A percentile compares a stretch with the other conserved stretches of the same genome.
Conservation (phyloP, 495 filamentous ascomycete genomes). For the Thozetella sp. region DNA sequence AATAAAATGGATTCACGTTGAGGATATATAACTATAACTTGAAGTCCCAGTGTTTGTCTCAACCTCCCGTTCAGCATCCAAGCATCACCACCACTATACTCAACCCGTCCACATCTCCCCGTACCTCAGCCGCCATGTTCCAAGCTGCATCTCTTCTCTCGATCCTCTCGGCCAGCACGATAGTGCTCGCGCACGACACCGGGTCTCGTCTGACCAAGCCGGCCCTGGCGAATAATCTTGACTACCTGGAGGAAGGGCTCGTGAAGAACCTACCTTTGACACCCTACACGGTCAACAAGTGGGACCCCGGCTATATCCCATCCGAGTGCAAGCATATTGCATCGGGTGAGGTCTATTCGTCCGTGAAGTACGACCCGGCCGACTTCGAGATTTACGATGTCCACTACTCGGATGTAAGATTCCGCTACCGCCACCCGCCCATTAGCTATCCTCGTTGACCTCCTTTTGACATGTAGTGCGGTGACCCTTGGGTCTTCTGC, state of each 20-base stretch:
- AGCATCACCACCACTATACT: too few species aligned
- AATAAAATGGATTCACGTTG: too few species aligned
- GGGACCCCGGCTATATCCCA: neutral
- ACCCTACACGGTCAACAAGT: neutral
- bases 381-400: neutral
- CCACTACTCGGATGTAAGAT: neutral
- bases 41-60: too few species aligned
- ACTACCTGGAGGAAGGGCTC: neutral
- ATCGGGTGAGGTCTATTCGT: neutral
- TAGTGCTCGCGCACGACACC: neutral
- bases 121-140: neutral
- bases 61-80: too few species aligned
- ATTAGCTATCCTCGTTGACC: neutral
- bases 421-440: neutral
- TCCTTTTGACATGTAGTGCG: neutral
- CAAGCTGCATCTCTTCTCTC: neutral
- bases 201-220: neutral
- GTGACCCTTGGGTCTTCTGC: neutral
- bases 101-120: too few species aligned
- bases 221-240: neutral
- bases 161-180: neutral
- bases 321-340: neutral
- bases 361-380: neutral
- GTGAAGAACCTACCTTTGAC: neutral
- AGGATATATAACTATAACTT: too few species aligned